phyloP scores from a whole-genome alignment of 768 basidiomycete genomes.

The Calocybe cyanea region DNA sequence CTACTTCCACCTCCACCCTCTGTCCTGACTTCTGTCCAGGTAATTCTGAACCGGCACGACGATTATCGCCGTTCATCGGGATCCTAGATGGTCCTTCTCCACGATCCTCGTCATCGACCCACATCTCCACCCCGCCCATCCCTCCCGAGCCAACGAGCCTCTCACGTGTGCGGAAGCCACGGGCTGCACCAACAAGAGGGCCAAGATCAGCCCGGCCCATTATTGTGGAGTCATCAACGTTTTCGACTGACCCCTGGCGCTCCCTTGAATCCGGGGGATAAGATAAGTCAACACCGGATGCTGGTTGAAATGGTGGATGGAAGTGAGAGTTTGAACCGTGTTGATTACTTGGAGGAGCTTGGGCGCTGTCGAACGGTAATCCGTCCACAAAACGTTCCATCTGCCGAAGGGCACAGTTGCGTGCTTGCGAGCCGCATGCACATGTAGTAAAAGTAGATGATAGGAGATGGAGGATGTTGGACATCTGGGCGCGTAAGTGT shows the following conservation, averaged over 20 bases:
- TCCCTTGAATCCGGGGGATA: not conserved
- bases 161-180: conserved; percentile 64
- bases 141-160: conserved; percentile 54
- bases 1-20: conserved; percentile 7
- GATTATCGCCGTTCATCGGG: not conserved
- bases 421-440: conserved; percentile 61
- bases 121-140: conserved; percentile 59
- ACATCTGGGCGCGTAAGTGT: conserved; percentile 61
- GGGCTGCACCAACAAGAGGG: conserved; percentile 54
- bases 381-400: conserved; percentile 60
- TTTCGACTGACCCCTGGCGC: not conserved
- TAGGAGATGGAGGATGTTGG: conserved; percentile 66
- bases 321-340: too few species aligned
- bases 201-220: conserved; percentile 45
- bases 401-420: conserved; percentile 59
- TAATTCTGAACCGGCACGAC: not conserved
- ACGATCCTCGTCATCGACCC: conserved; percentile 15
- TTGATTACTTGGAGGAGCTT: not conserved
- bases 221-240: not conserved
- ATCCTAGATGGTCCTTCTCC: conserved; percentile 4
- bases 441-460: conserved; percentile 71
- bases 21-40: conserved; percentile 10
- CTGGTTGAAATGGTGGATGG: too few species aligned
- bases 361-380: conserved; percentile 1
- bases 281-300: too few species aligned